Evolutionary conservation across 257 asterid genomes (phyloP), one percentile per base, ranked within the genome.

Genomic region (Solanum piurae): DNA sequence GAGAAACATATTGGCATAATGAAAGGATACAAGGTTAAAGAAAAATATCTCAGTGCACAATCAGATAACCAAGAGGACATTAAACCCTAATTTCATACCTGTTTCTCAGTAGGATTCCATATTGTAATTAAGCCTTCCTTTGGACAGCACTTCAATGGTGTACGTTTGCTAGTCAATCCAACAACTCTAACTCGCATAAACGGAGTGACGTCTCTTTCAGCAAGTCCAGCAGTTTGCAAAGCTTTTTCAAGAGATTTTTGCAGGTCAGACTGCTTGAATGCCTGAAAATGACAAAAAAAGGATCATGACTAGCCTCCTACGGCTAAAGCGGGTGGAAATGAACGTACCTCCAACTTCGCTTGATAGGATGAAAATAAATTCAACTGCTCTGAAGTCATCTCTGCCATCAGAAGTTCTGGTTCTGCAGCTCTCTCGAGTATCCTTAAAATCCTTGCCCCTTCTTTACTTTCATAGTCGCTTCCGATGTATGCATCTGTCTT

Each of bases 341-440:
- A 87, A 80, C 87, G n/a, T 87, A 96, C 99, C 99, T 97, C 98
- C 86, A 97, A 80, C 92, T 94, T 95, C 82, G 98, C 94, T 91
- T 92, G 94, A 86, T 94, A 97, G 86, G 98, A 89, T 88, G 96
- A 90, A 92, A 96, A 94, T 71, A 96, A 93, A 87, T 93, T 91
- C 68, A 96, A 91, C 88, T 97, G 98, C 85, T 94, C 95, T 29
- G 98, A 91, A 90, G 95, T 95, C 99, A 97, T 96, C 89, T 95
- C 99, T 33, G 99, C 99, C 99, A 97, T 96, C 90, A 97, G 89
- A 88, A 97, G 82, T 89, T 97, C 99, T 49, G 99, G 99, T 88
- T 97, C 99, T 86, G 99, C 99, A 89, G 98, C 90, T 85, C 96
- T 92, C 94, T 97, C 99, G n/a, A 97, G 98, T 84, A 97, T 88